A percentile compares a stretch with the other conserved stretches of the same genome.
Evolutionary conservation across 306 rosid genomes (phyloP).

Genomic region (Medicago truncatula): MtrunA17r5.0-ANR NC_053045.1:34498501-34499000

Average conservation of each 20-base stretch:
- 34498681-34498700: slow-evolving; percentile 90
- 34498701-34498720: slow-evolving; percentile 47
- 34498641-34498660: neutral
- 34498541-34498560: neutral
- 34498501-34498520: too few species aligned
- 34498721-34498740: too few species aligned
- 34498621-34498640: slow-evolving; percentile 33
- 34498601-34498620: neutral
- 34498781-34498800: too few species aligned
- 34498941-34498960: neutral
- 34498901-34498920: too few species aligned
- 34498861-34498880: too few species aligned
- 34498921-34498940: neutral
- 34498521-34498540: neutral
- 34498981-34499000: neutral
- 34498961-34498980: too few species aligned
- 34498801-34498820: too few species aligned
- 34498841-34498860: neutral
- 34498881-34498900: neutral
- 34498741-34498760: too few species aligned
- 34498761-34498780: too few species aligned
- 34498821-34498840: neutral
- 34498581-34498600: slow-evolving; percentile 19
- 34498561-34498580: slow-evolving; percentile 16
- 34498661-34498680: slow-evolving; percentile 47